Percentiles rank a stretch among this genome's conserved stretches.
Conservation (phyloP, 225 moss, liverwort and hornwort genomes). For the Climacium dendroides region DNA sequence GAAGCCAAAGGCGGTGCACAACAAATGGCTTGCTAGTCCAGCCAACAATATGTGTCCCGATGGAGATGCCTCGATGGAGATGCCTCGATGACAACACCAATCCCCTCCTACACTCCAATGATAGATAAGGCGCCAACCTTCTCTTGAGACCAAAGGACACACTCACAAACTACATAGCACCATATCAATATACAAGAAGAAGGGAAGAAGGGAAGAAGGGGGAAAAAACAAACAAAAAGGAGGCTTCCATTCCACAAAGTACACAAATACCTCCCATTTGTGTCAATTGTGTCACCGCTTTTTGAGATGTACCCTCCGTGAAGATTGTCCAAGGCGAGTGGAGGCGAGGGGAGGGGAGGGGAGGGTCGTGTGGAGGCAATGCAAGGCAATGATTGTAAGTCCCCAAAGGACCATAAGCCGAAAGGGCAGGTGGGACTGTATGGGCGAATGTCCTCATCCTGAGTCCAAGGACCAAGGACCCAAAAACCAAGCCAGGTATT, state of each 20-base stretch:
- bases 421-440: neutral
- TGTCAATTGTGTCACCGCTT: neutral
- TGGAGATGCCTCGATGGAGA: too few species aligned
- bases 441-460: neutral
- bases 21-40: too few species aligned
- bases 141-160: neutral
- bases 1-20: rapidly evolving
- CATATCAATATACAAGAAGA: neutral
- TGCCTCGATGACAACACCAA: neutral
- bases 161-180: neutral
- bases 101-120: neutral
- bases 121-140: neutral
- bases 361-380: neutral
- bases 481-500: neutral
- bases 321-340: neutral
- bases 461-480: neutral
- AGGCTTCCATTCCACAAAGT: too few species aligned
- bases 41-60: rapidly evolving
- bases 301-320: rapidly evolving
- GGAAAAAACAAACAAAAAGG: too few species aligned
- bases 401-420: neutral
- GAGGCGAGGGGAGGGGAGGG: rapidly evolving
- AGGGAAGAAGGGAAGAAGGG: too few species aligned
- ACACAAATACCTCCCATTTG: too few species aligned
- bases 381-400: neutral